These are phyloP conservation scores for Halteria grandinella DNA, from an alignment of 73 alveolate genomes.

Conservation along the genomic window DNA sequence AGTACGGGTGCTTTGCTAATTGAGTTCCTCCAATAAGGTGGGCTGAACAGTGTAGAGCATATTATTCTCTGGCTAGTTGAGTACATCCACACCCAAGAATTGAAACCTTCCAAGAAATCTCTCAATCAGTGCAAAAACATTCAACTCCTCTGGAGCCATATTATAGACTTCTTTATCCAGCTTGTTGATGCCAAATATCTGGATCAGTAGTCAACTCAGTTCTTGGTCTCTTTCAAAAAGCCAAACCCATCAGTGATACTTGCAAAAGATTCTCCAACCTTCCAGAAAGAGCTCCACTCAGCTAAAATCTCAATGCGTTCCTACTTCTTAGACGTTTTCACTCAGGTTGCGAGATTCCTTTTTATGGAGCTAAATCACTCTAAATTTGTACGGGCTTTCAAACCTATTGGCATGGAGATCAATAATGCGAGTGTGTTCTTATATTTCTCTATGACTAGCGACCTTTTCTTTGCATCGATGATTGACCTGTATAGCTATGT, in stretches of 20 bases:
- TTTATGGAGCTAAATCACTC: slow-evolving; percentile 20
- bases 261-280: background rate
- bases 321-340: slow-evolving; percentile 6
- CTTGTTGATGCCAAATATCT: slow-evolving; percentile 31
- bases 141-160: slow-evolving; percentile 30
- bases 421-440: slow-evolving; percentile 24
- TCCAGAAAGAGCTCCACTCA: background rate
- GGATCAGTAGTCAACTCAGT: background rate
- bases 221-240: slow-evolving; percentile 27
- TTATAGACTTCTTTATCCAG: slow-evolving; percentile 22
- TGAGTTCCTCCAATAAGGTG: slow-evolving; percentile 18
- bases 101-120: background rate
- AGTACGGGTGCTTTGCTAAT: slow-evolving; percentile 20
- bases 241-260: background rate
- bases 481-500: slow-evolving; percentile 1
- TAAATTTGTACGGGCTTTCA: background rate
- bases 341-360: background rate
- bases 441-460: slow-evolving; percentile 21
- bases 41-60: background rate
- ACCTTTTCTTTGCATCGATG: slow-evolving; percentile 11
- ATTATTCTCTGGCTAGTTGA: background rate
- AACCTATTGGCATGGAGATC: background rate
- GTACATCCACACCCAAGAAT: background rate
- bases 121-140: background rate
- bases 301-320: slow-evolving; percentile 6